Percentiles rank a stretch among this genome's conserved stretches.
phyloP scores from a whole-genome alignment of 148 eudicot species.

The Limonium bicolor region DNA sequence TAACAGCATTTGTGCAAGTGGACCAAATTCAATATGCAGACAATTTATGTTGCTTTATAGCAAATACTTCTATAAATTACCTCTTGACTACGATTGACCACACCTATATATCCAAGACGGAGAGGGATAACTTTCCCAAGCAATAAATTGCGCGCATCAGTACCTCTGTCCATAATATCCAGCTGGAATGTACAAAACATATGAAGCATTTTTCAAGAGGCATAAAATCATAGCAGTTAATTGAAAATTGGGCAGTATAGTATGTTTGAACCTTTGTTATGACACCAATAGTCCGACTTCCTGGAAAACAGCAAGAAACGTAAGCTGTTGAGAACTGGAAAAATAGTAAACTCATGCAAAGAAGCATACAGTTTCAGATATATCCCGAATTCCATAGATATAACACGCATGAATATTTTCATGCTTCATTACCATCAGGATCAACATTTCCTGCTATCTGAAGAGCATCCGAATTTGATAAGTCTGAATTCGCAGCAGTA shows the following conservation, averaged over 20 bases:
- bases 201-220: not conserved
- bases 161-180: conserved; percentile 95
- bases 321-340: not conserved
- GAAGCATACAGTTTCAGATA: not conserved
- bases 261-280: conserved; percentile 63
- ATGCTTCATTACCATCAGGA: conserved; percentile 54
- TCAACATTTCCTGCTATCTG: conserved; percentile 86
- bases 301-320: conserved; percentile 38
- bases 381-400: not conserved
- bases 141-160: conserved; percentile 77
- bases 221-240: not conserved
- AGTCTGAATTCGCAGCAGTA: conserved; percentile 82
- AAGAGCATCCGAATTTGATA: conserved; percentile 92
- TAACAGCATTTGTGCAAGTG: too few species aligned
- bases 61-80: conserved; percentile 16
- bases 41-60: too few species aligned
- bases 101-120: conserved; percentile 82
- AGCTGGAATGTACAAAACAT: conserved; percentile 31
- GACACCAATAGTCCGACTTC: conserved; percentile 83
- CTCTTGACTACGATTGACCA: conserved; percentile 91
- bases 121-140: conserved; percentile 89
- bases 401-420: too few species aligned
- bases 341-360: not conserved
- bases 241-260: conserved; percentile 1
- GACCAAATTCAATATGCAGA: too few species aligned